Base-by-base conservation (phyloP, 108 stramenopile species). In the Pinguiococcus pyrenoidosus region DNA sequence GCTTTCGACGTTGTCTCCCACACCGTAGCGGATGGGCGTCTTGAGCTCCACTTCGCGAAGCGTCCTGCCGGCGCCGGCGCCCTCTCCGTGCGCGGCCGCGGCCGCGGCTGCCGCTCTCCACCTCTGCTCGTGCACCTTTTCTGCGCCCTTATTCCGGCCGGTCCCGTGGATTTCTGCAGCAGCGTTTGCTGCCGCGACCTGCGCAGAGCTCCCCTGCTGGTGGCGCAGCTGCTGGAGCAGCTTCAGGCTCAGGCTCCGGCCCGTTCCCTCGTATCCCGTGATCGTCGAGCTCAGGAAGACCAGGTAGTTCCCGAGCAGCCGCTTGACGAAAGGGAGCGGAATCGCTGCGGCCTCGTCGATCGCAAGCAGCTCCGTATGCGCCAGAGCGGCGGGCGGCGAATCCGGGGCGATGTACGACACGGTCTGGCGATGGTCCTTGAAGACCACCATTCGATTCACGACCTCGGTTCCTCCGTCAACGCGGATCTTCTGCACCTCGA, bases 261-360 rank as follows among this genome's bases (percentile, higher is more conserved):
- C 97, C 0, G 97, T 99, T 7, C 97, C 97, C 66, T 99, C 97
- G 69, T 99, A 99, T 24, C 97, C 97, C 66, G 91, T 93, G 37
- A 96, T 75, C 6, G 97, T 99, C 18, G 92, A 94, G 54, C 85
- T 82, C 52, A 99, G 40, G 53, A 96, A 96, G 65, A 37, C 66
- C 55, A 51, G 42, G 42, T 69, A 74, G 54, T 75, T 76, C 9
- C 74, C 82, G 69, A 99, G 75, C 32, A 99, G 62, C 29, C 51
- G 61, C 16, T 85, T 58, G 18, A 99, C 89, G 32, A 90, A 46
- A 0, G 97, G 97, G 28, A 99, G 76, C 13, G 97, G 97, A 46
- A 99, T 96, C 8, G 97, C 97, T 29, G 97, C 97, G 8, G 97
- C 97, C 69, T 99, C 97, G 57, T 99, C 97, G 45, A 99, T 72